A percentile compares a stretch with the other conserved stretches of the same genome.
Conservation (phyloP, 116 monocot genomes). For the Phalaenopsis hybrid region DNA sequence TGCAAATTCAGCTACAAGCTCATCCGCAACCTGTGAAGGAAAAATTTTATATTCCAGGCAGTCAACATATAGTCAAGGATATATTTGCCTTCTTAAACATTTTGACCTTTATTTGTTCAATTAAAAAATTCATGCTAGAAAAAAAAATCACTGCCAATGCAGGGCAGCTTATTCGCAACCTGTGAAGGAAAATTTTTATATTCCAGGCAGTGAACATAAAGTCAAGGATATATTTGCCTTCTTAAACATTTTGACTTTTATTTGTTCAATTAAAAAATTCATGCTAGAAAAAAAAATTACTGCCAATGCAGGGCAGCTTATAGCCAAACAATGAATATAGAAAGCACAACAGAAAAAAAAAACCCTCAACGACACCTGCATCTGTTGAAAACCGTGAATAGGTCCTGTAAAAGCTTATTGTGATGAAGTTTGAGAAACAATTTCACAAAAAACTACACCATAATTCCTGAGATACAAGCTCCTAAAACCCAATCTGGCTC, state of each 20-base stretch:
- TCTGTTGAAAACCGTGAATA: background rate
- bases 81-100: background rate
- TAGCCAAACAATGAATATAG: background rate
- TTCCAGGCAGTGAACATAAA: background rate
- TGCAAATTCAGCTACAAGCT: slow-evolving; percentile 95
- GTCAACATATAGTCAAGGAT: background rate
- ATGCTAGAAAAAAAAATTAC: background rate
- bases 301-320: background rate
- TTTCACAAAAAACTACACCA: background rate
- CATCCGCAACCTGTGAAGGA: slow-evolving; percentile 82
- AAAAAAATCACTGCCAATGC: background rate
- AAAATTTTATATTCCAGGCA: background rate
- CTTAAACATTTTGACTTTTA: background rate
- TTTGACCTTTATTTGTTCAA: background rate
- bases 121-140: background rate
- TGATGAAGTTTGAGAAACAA: background rate
- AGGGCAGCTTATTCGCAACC: slow-evolving; percentile 64
- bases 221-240: background rate
- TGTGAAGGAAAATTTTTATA: slow-evolving; percentile 15
- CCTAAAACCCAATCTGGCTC: background rate
- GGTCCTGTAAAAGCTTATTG: background rate
- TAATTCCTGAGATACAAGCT: background rate
- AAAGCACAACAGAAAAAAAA: background rate
- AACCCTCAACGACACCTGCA: background rate
- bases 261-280: background rate